These are phyloP conservation scores for Crithidia fasciculata DNA, from an alignment of 208 protist genomes.

Conservation along the genomic window DNA sequence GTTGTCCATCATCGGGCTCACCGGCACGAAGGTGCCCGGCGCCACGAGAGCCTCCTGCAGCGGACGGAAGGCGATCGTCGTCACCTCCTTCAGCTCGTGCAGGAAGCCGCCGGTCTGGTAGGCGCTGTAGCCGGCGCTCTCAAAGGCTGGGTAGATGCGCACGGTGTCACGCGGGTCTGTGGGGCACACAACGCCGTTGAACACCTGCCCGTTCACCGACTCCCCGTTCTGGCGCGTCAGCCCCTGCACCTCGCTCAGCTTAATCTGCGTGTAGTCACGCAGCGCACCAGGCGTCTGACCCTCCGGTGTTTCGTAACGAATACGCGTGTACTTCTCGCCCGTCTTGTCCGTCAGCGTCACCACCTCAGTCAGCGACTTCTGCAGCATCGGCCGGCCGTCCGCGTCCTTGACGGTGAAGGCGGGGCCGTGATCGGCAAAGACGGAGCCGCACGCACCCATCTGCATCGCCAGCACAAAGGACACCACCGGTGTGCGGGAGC, in stretches of 20 bases:
- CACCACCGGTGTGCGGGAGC: constrained; percentile 47
- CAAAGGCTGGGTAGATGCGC: constrained; percentile 86
- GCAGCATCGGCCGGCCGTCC: constrained; percentile 80
- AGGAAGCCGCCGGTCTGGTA: constrained; percentile 89
- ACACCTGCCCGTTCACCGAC: constrained; percentile 69
- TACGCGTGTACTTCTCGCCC: constrained; percentile 68
- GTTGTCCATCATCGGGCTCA: constrained; percentile 89
- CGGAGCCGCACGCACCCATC: constrained; percentile 63
- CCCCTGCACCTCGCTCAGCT: constrained; percentile 85
- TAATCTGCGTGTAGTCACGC: constrained; percentile 86
- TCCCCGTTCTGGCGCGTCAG: constrained; percentile 61
- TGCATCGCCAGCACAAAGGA: constrained; percentile 86
- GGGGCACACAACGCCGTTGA: constrained; percentile 80
- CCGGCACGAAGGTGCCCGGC: constrained; percentile 74
- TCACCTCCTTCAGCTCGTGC: constrained; percentile 83
- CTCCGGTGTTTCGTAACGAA: constrained; percentile 87
- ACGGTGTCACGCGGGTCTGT: constrained; percentile 78
- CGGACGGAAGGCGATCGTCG: constrained; percentile 58
- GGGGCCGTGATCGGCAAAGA: constrained; percentile 87
- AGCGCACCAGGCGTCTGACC: constrained; percentile 82
- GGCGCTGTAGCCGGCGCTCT: constrained; percentile 62
- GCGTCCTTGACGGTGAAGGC: constrained; percentile 81
- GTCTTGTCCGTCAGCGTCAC: constrained; percentile 61
- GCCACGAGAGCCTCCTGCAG: constrained; percentile 55
- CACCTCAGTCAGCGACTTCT: constrained; percentile 78